Evolutionary conservation across 1,284 basidiomycete species (phyloP).

Genomic region (Puccinia polysora): DNA sequence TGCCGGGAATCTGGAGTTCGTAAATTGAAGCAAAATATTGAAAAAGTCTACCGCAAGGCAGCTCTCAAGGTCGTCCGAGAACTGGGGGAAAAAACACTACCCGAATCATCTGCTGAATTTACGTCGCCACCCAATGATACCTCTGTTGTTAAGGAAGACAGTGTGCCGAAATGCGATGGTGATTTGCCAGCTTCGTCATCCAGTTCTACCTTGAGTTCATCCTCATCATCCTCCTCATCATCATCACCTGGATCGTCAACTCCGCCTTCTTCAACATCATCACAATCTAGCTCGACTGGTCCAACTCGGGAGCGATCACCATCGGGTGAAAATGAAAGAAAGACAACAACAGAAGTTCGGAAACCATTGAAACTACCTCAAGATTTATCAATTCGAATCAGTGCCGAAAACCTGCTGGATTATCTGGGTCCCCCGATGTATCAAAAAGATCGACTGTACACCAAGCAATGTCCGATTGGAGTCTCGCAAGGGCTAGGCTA

Average conservation of each 20-base stretch:
- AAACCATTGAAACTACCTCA: slow-evolving; percentile 76
- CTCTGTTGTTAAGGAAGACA: slow-evolving; percentile 44
- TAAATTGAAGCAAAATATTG: slow-evolving; percentile 81
- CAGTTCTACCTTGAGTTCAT: slow-evolving; percentile 53
- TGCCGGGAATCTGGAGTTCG: slow-evolving; percentile 93
- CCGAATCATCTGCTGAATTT: slow-evolving; percentile 60
- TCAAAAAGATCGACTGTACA: slow-evolving; percentile 89
- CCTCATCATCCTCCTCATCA: slow-evolving; percentile 47
- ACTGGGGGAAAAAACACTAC: slow-evolving; percentile 64
- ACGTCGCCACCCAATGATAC: slow-evolving; percentile 47
- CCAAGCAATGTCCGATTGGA: slow-evolving; percentile 73
- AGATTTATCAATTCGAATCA: slow-evolving; percentile 72
- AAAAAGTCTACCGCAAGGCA: slow-evolving; percentile 95
- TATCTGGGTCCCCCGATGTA: slow-evolving; percentile 94
- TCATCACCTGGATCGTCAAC: too few relatives aligned
- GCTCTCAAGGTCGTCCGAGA: slow-evolving; percentile 87
- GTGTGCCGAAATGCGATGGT: slow-evolving; percentile 41
- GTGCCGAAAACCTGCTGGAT: slow-evolving; percentile 80
- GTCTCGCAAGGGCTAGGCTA: slow-evolving; percentile 93
- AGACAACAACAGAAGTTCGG: slow-evolving; percentile 70
- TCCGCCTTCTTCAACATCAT: too few relatives aligned
- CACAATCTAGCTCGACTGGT: slow-evolving; percentile 40
- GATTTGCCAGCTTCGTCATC: slow-evolving; percentile 31
- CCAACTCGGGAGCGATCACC: slow-evolving; percentile 54
- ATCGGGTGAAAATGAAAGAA: slow-evolving; percentile 51